Evolutionary conservation across 2,329 filamentous ascomycete genomes (phyloP).

Genomic region (Penicillium fuscoglaucum): DNA sequence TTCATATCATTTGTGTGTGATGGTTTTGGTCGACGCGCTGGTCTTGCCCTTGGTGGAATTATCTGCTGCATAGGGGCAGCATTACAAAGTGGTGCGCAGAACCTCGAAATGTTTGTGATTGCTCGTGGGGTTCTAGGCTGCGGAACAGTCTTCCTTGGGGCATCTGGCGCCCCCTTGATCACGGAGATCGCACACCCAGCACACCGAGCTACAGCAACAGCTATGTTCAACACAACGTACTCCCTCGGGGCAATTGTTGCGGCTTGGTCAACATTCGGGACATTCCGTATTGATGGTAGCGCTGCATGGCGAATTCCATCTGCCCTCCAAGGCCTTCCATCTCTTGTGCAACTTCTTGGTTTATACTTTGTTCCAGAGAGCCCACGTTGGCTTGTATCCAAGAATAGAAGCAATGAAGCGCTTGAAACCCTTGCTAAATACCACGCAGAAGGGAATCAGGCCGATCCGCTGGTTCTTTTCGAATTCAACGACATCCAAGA

Average conservation of each 20-base stretch:
- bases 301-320: background rate
- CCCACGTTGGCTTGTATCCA: background rate
- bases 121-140: background rate
- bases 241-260: slow-evolving; percentile 50
- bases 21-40: background rate
- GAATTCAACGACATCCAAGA: background rate
- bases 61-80: background rate
- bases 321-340: background rate
- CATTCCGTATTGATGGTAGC: background rate
- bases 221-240: background rate
- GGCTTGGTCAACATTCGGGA: slow-evolving; percentile 24
- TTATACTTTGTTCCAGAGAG: background rate
- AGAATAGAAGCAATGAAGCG: background rate
- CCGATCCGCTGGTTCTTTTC: background rate
- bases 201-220: background rate
- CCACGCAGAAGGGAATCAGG: background rate
- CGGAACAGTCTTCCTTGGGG: background rate
- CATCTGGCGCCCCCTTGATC: background rate
- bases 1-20: background rate
- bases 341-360: background rate
- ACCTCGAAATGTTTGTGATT: background rate
- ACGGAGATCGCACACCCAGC: background rate
- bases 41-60: no score
- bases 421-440: background rate
- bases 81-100: background rate